Base-by-base conservation (phyloP, 257 asterid genomes). In the Catharanthus roseus region DNA sequence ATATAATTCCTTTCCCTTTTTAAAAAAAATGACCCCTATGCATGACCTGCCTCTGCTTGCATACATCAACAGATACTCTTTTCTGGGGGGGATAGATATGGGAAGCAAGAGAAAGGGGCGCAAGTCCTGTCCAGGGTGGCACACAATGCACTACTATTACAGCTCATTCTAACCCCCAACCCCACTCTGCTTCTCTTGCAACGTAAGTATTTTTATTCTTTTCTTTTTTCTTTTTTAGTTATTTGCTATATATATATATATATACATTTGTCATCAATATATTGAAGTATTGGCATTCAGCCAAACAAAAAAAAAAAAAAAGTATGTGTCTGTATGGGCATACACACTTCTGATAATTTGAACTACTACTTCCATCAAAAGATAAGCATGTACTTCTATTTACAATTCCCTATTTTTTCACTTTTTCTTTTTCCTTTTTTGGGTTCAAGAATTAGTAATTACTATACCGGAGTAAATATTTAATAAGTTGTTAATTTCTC, bases 81-180 rank as follows among this genome's bases (percentile, higher is more conserved):
- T n/a, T n/a, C n/a, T n/a, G n/a, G 36, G 63, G 63, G 28, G 49
- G 51, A 15, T 0, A 1, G 19, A 4, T 18, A 15, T 5, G 51
- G 8, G 56, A 31, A 38, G 69, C 21, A 31, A 7, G 8, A 57
- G 63, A 10, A 4, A 15, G 42, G 4, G 26, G 2, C 26, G 16
- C 1, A 24, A 26, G 24, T 50, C 72, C 75, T 15, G 16, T 67
- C 72, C 77, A 77, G 80, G 61, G 76, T 54, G 81, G 80, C 82
- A 78, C 76, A 77, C 69, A 77, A 65, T 79, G 67, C 68, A 75
- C n/a, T 49, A 19, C 3, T 49, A 62, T 45, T 26, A 62, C 56
- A 68, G 69, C 77, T 77, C 83, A 82, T 78, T 74, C 78, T 80
- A 74, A 74, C 82, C 82, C n/a, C 74, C 79, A 78, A 75, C 77